Evolutionary conservation across 2,329 filamentous ascomycete species (phyloP).

Genomic region (Fusarium pseudocircinatum): DNA sequence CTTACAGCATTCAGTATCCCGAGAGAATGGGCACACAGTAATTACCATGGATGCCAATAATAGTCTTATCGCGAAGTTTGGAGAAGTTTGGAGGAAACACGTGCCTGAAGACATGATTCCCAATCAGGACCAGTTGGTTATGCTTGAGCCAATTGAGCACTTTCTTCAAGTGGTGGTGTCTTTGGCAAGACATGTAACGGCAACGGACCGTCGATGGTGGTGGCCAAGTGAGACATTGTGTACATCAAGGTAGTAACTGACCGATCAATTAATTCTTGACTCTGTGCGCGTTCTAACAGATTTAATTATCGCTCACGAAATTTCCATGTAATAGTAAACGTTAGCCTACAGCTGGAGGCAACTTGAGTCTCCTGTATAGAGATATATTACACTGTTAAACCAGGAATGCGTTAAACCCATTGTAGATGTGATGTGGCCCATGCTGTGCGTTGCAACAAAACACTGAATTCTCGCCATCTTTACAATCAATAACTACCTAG

Average conservation of each 20-base stretch:
- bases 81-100: slow-evolving; percentile 5
- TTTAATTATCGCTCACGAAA: neutral
- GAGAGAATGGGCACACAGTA: neutral
- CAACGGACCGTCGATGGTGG: slow-evolving; percentile 25
- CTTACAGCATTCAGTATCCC: slow-evolving; percentile 15
- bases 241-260: neutral
- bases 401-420: neutral
- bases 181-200: slow-evolving; percentile 36
- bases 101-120: slow-evolving; percentile 37
- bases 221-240: slow-evolving; percentile 18
- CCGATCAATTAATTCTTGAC: neutral
- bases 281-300: neutral
- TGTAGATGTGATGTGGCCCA: neutral
- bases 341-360: neutral
- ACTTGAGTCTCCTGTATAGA: neutral
- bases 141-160: slow-evolving; percentile 7
- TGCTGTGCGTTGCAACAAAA: neutral
- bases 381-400: neutral
- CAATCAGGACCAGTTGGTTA: slow-evolving; percentile 23
- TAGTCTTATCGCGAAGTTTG: neutral
- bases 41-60: neutral
- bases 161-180: slow-evolving; percentile 13
- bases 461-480: neutral
- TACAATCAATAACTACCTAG: neutral
- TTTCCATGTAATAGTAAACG: neutral